Base-by-base conservation (phyloP, 2,329 filamentous ascomycete genomes). In the Rachicladosporium sp. region DNA sequence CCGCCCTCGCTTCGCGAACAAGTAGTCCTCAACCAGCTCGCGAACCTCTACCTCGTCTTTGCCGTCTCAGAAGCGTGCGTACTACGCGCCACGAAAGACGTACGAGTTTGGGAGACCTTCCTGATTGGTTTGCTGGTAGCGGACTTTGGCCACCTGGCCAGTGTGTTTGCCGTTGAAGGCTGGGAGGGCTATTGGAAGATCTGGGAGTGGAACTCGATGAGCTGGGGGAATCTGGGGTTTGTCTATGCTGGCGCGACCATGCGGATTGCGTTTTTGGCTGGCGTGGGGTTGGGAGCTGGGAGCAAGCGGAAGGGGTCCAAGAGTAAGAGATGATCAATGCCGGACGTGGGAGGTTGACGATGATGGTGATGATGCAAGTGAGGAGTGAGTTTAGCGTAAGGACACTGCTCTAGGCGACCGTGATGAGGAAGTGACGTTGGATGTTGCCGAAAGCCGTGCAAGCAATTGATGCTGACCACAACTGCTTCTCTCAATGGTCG, bases 31-130 rank as follows among this genome's bases (percentile, higher is more conserved):
- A 76, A 77, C 11, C 83, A 89, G 62, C 71, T 89, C 27, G 80
- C 80, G 33, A 88, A 86, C 60, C 67, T 88, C 46, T 89, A 88
- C 62, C 60, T 88, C 31, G 72, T 83, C 42, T 84, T 88, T 59
- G 76, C 80, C 40, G 61, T 89, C 52, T 85, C 82, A 62, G 82
- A 91, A 62, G 81, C 80, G 2, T 62, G 86, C 15, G 78, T 89
- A 9, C 69, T 89, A 47, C 77, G 84, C 32, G 69, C 73, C 10
- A 84, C 82, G 5, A 64, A 65, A 36, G 78, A 87, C 61, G 54
- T 79, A 29, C 66, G 68, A 15, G 82, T 89, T 42, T 89, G 83
- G 83, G 69, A 65, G 47, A 68, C 73, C 1, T 67, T 88, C 19
- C 64, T 88, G 4, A 62, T 80, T 34, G 77, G 72, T 30, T 63